phyloP scores from a whole-genome alignment of 495 filamentous ascomycete species.

The Penicillium goetzii region DNA sequence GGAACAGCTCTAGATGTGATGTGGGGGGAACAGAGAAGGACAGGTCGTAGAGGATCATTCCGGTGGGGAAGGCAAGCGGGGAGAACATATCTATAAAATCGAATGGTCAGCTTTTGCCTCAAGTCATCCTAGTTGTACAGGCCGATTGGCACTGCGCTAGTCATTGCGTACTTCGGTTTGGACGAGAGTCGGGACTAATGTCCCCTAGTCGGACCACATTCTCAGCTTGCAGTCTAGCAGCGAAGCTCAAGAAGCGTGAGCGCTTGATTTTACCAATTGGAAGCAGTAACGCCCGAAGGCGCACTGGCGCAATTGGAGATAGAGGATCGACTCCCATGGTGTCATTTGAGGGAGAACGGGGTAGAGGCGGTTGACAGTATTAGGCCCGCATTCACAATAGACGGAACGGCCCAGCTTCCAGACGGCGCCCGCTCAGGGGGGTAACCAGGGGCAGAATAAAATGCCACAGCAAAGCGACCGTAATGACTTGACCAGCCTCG shows the following conservation, averaged over 20 bases:
- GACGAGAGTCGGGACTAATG: conserved; percentile 83
- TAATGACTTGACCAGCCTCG: conserved; percentile 1
- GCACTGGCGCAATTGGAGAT: conserved; percentile 85
- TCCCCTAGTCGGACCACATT: conserved; percentile 88
- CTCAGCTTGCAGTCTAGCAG: conserved; percentile 74
- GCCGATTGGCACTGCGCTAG: not conserved
- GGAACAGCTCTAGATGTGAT: conserved; percentile 75
- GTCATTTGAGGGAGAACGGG: conserved; percentile 41
- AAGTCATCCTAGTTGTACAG: not conserved
- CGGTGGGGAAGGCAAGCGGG: conserved; percentile 86
- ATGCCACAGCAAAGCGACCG: conserved; percentile 7
- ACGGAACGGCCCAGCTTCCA: conserved; percentile 21
- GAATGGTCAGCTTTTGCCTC: conserved; percentile 34
- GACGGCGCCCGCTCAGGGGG: conserved; percentile 30
- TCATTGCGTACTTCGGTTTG: conserved; percentile 76
- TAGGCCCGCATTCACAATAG: conserved; percentile 43
- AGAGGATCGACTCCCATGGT: conserved; percentile 85
- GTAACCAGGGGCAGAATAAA: not conserved
- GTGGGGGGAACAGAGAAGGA: conserved; percentile 76
- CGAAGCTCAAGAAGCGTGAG: conserved; percentile 77
- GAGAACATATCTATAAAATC: conserved; percentile 82
- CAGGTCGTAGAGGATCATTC: conserved; percentile 88
- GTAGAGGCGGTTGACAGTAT: conserved; percentile 35
- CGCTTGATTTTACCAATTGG: conserved; percentile 85
- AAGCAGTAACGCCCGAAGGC: conserved; percentile 79